These are phyloP conservation scores for Nematocida sp. DNA, from an alignment of 371 early-diverging fungal species.

Conservation along the genomic window DNA sequence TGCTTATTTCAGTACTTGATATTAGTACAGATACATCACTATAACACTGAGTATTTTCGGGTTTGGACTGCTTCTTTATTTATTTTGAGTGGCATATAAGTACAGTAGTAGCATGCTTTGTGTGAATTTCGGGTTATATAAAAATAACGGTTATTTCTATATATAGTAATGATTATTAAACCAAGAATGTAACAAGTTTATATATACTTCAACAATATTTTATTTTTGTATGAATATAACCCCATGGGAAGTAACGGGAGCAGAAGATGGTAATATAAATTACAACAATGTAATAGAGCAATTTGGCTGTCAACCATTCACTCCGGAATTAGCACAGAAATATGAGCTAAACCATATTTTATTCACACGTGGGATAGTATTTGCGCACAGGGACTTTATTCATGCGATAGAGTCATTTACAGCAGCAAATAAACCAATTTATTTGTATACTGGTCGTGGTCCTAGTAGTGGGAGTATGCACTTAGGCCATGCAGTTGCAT, in stretches of 20 bases:
- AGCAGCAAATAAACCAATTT: constrained; percentile 81
- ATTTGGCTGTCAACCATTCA: constrained; percentile 81
- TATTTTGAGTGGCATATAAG: no score
- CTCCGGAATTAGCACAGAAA: constrained; percentile 78
- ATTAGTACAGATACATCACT: no score
- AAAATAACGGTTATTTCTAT: no score
- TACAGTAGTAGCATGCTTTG: no score
- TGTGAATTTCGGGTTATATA: no score
- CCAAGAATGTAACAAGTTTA: background rate
- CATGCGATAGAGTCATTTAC: constrained; percentile 82
- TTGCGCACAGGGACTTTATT: constrained; percentile 91
- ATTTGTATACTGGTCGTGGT: constrained; percentile 98
- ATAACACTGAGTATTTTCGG: no score
- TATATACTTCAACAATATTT: background rate
- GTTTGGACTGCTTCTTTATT: no score
- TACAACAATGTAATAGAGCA: constrained; percentile 85
- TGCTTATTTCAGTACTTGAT: no score
- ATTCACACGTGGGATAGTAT: constrained; percentile 86
- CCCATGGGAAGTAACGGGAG: constrained; percentile 87
- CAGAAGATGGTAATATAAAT: constrained; percentile 83
- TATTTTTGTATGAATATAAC: constrained; percentile 72
- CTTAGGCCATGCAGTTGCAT: constrained; percentile 94
- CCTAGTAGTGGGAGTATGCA: constrained; percentile 93
- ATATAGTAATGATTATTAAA: no score
- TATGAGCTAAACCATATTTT: constrained; percentile 80